Conservation (phyloP, 2,329 filamentous ascomycete species). For the Juglanconis sp. region DNA sequence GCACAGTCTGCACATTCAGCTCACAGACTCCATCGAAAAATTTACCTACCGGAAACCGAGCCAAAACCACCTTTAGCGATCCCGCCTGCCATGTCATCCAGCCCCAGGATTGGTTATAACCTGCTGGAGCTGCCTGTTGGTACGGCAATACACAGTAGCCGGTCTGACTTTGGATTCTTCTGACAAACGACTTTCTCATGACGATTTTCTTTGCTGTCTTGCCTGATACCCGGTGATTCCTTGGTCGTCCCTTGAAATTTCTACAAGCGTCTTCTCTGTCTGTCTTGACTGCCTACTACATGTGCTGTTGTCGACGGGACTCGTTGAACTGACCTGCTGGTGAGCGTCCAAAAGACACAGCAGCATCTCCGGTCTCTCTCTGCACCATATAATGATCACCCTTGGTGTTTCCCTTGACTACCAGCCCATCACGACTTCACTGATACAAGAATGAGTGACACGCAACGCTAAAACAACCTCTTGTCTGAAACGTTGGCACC, state of each 20-base stretch:
- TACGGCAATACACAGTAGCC: slow-evolving; percentile 16
- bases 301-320: neutral
- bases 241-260: slow-evolving; percentile 1
- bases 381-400: slow-evolving; percentile 9
- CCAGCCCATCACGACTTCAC: slow-evolving; percentile 1
- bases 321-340: slow-evolving; percentile 7
- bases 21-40: slow-evolving; percentile 19
- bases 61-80: slow-evolving; percentile 18
- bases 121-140: slow-evolving; percentile 20
- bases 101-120: slow-evolving; percentile 18
- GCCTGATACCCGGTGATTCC: neutral
- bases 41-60: slow-evolving; percentile 15
- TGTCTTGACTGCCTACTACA: neutral
- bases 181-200: slow-evolving; percentile 17
- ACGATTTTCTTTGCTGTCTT: slow-evolving; percentile 18
- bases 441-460: slow-evolving; percentile 16
- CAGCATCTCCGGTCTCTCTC: slow-evolving; percentile 1
- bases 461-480: slow-evolving; percentile 2
- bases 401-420: neutral
- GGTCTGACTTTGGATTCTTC: slow-evolving; percentile 14
- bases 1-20: slow-evolving; percentile 18
- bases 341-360: neutral
- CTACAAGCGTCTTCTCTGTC: neutral
- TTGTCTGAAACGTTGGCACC: slow-evolving; percentile 14
- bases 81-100: slow-evolving; percentile 15